phyloP scores from a whole-genome alignment of 768 basidiomycete species.

The Leccinum longicurvipes region DNA sequence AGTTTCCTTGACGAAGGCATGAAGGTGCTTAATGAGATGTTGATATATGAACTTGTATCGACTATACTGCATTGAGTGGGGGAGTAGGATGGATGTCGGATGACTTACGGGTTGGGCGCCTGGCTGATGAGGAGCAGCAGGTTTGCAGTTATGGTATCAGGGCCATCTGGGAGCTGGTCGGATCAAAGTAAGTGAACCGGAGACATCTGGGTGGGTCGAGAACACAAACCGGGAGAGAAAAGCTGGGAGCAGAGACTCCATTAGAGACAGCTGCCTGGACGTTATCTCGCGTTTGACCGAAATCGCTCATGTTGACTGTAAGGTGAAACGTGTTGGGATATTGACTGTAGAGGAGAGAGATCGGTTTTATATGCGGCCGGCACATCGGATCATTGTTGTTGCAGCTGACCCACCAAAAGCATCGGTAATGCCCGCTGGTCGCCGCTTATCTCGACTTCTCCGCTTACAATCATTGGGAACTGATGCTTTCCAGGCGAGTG shows the following conservation, averaged over 20 bases:
- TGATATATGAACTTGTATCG: slow-evolving; percentile 47
- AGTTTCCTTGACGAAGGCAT: slow-evolving; percentile 72
- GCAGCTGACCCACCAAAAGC: not conserved
- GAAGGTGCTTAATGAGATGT: slow-evolving; percentile 62
- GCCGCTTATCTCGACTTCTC: not conserved
- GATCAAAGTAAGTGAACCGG: slow-evolving; percentile 1
- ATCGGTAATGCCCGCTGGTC: not conserved
- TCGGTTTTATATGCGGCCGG: not conserved
- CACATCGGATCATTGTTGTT: not conserved
- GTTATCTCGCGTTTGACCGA: slow-evolving; percentile 3
- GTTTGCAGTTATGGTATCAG: slow-evolving; percentile 51
- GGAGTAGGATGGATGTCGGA: not conserved
- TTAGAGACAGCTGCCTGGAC: slow-evolving; percentile 36
- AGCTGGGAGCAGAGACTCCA: slow-evolving; percentile 36
- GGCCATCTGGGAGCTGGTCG: slow-evolving; percentile 43
- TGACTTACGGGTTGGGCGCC: slow-evolving; percentile 38
- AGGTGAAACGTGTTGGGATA: not conserved
- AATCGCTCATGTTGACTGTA: slow-evolving; percentile 11
- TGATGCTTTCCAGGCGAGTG: not conserved
- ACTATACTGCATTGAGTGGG: slow-evolving; percentile 16
- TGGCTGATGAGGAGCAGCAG: slow-evolving; percentile 38
- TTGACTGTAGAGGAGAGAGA: not conserved
- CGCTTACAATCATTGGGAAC: not conserved
- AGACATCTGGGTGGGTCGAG: not conserved
- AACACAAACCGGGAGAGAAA: slow-evolving; percentile 39